Percentiles rank a stretch among this genome's conserved stretches.
Conservation (phyloP, 1,284 basidiomycete genomes). For the Taiwanofungus camphoratus region DNA sequence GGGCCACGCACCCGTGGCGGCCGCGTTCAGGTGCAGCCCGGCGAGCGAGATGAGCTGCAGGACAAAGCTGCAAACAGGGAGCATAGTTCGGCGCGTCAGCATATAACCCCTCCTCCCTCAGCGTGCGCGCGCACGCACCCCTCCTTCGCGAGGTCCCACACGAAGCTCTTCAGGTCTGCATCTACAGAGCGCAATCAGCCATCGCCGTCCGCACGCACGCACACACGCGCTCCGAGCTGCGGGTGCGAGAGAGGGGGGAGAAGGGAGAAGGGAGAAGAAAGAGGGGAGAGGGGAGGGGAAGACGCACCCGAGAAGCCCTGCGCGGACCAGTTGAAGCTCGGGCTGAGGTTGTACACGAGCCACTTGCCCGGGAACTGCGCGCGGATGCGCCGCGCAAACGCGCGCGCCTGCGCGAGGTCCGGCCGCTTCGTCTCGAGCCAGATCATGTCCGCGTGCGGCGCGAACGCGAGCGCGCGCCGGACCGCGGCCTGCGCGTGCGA, state of each 20-base stretch:
- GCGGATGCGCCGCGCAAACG: constrained; percentile 75
- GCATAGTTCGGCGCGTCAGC: too few relatives aligned
- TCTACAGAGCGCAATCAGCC: constrained; percentile 33
- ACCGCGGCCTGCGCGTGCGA: constrained; percentile 73
- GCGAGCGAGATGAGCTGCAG: constrained; percentile 84
- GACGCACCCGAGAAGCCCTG: constrained; percentile 70
- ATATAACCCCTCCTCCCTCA: too few relatives aligned
- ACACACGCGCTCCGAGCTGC: too few relatives aligned
- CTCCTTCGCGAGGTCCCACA: constrained; percentile 90
- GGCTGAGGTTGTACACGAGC: constrained; percentile 94
- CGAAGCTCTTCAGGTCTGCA: constrained; percentile 75
- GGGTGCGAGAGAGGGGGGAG: too few relatives aligned
- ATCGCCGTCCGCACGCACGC: constrained; percentile 1
- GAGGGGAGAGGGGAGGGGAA: background rate
- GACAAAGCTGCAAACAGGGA: constrained; percentile 56
- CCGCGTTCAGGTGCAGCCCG: constrained; percentile 83
- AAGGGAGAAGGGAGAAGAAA: too few relatives aligned
- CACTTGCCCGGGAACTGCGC: constrained; percentile 74
- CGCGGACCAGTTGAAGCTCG: constrained; percentile 89
- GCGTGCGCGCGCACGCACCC: constrained; percentile 47
- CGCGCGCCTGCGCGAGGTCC: constrained; percentile 73
- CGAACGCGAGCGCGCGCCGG: constrained; percentile 74
- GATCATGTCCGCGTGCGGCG: constrained; percentile 78
- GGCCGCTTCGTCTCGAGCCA: constrained; percentile 92
- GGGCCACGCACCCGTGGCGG: constrained; percentile 57